Base-by-base conservation (phyloP, 768 basidiomycete species). In the Lentinula guzmanii region DNA sequence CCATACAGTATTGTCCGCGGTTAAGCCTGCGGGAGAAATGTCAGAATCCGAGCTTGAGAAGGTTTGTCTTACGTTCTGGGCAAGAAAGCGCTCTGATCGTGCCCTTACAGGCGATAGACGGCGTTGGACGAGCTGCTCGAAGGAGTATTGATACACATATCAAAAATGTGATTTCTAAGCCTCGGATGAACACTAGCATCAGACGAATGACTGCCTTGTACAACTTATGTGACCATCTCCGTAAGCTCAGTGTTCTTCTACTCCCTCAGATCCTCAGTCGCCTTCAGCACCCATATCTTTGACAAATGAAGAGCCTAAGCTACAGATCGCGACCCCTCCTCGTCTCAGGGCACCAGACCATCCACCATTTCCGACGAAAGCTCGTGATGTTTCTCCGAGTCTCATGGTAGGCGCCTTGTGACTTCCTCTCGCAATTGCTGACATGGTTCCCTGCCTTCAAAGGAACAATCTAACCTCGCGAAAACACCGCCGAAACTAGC, bases 141-240 rank as follows among this genome's bases (percentile, higher is more conserved):
- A 80, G 89, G 65, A 81, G 83, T 24, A 67, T 83, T 13, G 89
- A 88, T 70, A 90, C 82, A 39, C 88, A 91, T 71, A 76, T 91
- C 64, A 87, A 82, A 71, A 86, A 89, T 74, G 83, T 83, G 4
- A 71, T 92, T 64, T 83, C 86, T 33, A 87, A 82, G 67, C 87
- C 90, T 39, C 84, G 86, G 60, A 69, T 86, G 37, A 82, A 88
- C 37, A 89, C 87, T 37, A 79, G 83, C 15, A 75, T 92, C 46
- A 81, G 82, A 62, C 86, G 90, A 57, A 82, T 90, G 75, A 84
- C 89, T 8, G 87, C 90, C 24, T 75, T 87, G 67, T 83, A 89
- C 68, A 88, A 89, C 71, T 87, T 86, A 72, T 70, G 78, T 58
- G 72, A 83, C 63, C 82, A 86, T 52, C 80, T 83, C 66, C 88